Percentiles rank a stretch among this genome's conserved stretches.
phyloP scores from a whole-genome alignment of 2,329 filamentous ascomycete species.

The Fusarium sp. region DNA sequence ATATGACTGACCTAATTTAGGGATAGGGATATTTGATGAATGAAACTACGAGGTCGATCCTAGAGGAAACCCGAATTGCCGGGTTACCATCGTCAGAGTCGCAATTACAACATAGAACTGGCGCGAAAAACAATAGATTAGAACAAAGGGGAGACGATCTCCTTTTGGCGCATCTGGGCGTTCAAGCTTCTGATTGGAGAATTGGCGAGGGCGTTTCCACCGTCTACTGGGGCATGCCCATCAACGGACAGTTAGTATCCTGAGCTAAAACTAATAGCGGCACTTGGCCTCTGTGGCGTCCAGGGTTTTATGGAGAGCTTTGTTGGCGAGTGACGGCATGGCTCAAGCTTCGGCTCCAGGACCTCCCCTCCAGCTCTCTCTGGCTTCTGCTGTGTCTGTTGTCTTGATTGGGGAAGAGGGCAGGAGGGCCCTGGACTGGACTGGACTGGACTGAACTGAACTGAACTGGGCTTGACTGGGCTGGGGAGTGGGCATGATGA shows the following conservation, averaged over 20 bases:
- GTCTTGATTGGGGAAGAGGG: conserved; percentile 1
- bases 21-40: conserved; percentile 10
- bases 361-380: conserved; percentile 13
- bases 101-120: conserved; percentile 22
- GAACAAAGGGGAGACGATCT: conserved; percentile 20
- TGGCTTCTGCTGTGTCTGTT: neutral
- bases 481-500: conserved; percentile 28
- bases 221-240: neutral
- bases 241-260: conserved; percentile 19
- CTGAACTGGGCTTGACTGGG: neutral
- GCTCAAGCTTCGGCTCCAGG: conserved; percentile 15
- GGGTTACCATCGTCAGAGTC: conserved; percentile 22
- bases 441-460: neutral
- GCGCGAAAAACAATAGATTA: neutral
- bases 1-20: conserved; percentile 12
- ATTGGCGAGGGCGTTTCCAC: conserved; percentile 10
- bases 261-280: conserved; percentile 40
- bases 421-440: conserved; percentile 2
- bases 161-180: conserved; percentile 13
- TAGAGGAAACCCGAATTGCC: conserved; percentile 27
- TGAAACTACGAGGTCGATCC: conserved; percentile 25
- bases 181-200: conserved; percentile 8
- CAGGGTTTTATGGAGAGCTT: conserved; percentile 29
- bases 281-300: conserved; percentile 40
- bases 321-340: conserved; percentile 43